Conservation (phyloP, 225 moss, liverwort and hornwort species). For the Physcomitrellopsis africana region DNA sequence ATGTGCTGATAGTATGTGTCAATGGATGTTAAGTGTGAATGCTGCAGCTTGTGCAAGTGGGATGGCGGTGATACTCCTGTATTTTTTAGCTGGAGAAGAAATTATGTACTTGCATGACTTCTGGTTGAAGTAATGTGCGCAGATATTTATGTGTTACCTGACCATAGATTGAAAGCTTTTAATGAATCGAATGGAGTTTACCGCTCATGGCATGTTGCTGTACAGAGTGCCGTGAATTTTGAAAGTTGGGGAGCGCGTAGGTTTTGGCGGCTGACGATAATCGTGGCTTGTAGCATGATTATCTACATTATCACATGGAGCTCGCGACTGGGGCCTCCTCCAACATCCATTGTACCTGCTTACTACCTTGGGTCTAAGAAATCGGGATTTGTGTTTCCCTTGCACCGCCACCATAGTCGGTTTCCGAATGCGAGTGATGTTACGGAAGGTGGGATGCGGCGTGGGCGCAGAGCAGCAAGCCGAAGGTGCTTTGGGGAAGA, state of each 20-base stretch:
- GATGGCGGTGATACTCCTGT: background rate
- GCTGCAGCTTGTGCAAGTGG: background rate
- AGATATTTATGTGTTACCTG: background rate
- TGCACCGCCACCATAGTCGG: conserved; percentile 9
- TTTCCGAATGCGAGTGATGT: conserved; percentile 1
- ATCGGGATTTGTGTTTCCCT: conserved; percentile 36
- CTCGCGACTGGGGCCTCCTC: background rate
- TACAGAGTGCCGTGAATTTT: conserved; percentile 26
- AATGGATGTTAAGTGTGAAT: background rate
- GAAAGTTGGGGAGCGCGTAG: conserved; percentile 15
- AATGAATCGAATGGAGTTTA: background rate
- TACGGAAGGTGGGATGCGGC: conserved; percentile 18
- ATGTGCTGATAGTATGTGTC: too few relatives aligned
- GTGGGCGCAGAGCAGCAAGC: background rate
- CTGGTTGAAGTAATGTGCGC: background rate
- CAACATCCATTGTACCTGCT: background rate
- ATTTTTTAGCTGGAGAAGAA: background rate
- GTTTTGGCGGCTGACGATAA: conserved; percentile 3
- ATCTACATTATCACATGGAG: conserved; percentile 32
- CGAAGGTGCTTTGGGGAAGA: conserved; percentile 23
- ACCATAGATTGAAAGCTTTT: background rate
- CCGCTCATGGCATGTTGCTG: background rate
- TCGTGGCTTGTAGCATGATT: conserved; percentile 34
- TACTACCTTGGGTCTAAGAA: background rate
- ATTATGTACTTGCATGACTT: background rate